Evolutionary conservation across 2,329 filamentous ascomycete species (phyloP).

Genomic region (Didymella lethalis): DNA sequence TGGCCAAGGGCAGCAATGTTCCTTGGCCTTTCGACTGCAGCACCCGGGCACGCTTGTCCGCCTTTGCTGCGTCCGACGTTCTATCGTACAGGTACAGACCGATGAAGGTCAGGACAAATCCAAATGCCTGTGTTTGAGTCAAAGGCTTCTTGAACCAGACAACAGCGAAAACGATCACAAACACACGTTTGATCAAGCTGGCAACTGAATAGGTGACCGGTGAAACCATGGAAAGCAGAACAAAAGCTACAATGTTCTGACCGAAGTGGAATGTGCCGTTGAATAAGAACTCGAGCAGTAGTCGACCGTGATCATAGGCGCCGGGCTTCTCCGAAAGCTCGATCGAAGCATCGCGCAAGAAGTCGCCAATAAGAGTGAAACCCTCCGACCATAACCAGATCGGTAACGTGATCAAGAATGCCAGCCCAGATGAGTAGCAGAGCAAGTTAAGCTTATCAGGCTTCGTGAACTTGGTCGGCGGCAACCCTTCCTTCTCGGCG

Average conservation of each 20-base stretch:
- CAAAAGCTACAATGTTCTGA: conserved; percentile 94
- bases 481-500: conserved; percentile 75
- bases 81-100: conserved; percentile 96
- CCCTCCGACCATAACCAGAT: conserved; percentile 96
- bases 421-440: conserved; percentile 94
- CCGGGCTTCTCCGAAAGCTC: conserved; percentile 79
- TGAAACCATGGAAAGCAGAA: conserved; percentile 89
- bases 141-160: conserved; percentile 95
- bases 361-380: conserved; percentile 76
- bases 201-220: conserved; percentile 98
- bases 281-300: conserved; percentile 87
- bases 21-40: conserved; percentile 69
- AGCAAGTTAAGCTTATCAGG: conserved; percentile 96
- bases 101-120: conserved; percentile 87
- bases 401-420: conserved; percentile 85
- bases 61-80: conserved; percentile 85
- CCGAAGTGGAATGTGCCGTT: conserved; percentile 97
- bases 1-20: conserved; percentile 72
- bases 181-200: conserved; percentile 94
- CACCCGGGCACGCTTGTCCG: conserved; percentile 76
- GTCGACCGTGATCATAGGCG: conserved; percentile 68
- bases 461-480: conserved; percentile 70
- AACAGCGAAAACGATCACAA: conserved; percentile 93
- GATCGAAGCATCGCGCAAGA: conserved; percentile 81
- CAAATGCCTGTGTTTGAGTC: conserved; percentile 80